These are phyloP conservation scores for Wilcoxina mikolae DNA, from an alignment of 495 filamentous ascomycete genomes.

Conservation along the genomic window DNA sequence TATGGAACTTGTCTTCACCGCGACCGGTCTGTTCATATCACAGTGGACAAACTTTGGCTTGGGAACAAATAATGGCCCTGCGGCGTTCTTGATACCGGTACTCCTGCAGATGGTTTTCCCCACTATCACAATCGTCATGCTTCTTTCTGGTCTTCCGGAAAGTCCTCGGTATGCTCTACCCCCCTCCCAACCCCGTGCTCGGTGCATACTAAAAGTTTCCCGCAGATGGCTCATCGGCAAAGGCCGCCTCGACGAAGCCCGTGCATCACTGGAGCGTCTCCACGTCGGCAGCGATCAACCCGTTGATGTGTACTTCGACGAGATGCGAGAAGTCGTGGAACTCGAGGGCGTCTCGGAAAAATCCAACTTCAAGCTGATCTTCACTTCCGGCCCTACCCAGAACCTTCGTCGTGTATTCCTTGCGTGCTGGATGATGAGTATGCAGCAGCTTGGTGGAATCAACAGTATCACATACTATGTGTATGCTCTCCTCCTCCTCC, in stretches of 20 bases:
- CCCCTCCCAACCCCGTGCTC: no score
- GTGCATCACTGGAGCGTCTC: slow-evolving; percentile 20
- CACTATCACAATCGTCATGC: not conserved
- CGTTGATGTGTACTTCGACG: slow-evolving; percentile 31
- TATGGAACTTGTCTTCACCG: slow-evolving; percentile 4
- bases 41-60: slow-evolving; percentile 6
- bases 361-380: slow-evolving; percentile 32
- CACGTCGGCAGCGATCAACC: slow-evolving; percentile 11
- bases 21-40: not conserved
- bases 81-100: not conserved
- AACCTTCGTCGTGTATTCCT: slow-evolving; percentile 35
- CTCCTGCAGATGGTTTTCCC: slow-evolving; percentile 7
- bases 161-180: not conserved
- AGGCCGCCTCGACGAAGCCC: slow-evolving; percentile 23
- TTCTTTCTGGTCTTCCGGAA: slow-evolving; percentile 1
- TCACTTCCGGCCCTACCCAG: slow-evolving; percentile 35
- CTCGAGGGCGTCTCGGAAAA: slow-evolving; percentile 31
- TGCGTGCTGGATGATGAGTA: slow-evolving; percentile 13
- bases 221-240: not conserved
- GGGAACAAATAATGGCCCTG: slow-evolving; percentile 1
- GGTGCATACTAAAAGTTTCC: not conserved
- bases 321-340: slow-evolving; percentile 32
- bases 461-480: slow-evolving; percentile 2
- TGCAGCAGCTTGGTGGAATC: slow-evolving; percentile 1
- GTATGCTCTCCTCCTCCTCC: no score